phyloP scores from a whole-genome alignment of 768 basidiomycete genomes.

The Mycena amicta region DNA sequence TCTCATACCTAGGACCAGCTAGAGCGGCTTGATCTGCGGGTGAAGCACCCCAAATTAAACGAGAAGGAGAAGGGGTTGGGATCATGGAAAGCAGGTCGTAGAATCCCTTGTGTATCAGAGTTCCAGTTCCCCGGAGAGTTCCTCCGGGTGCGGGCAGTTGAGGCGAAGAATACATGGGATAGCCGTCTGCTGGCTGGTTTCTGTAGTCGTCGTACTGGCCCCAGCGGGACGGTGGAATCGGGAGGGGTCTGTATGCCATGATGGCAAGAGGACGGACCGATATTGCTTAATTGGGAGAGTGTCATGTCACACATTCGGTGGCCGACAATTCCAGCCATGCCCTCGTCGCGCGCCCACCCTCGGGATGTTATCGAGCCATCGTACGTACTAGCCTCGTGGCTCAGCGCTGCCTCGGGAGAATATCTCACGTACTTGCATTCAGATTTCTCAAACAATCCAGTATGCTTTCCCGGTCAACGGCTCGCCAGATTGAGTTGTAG shows the following conservation, averaged over 20 bases:
- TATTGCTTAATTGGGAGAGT: not conserved
- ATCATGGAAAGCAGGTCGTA: slow-evolving; percentile 83
- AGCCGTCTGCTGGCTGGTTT: slow-evolving; percentile 6
- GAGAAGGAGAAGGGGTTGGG: slow-evolving; percentile 69
- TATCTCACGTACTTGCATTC: no score
- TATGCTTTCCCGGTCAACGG: slow-evolving; percentile 10
- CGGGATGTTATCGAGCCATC: not conserved
- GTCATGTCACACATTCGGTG: not conserved
- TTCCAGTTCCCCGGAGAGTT: slow-evolving; percentile 45
- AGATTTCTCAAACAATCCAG: not conserved
- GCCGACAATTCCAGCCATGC: not conserved
- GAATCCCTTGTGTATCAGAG: slow-evolving; percentile 77
- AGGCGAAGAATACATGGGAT: slow-evolving; percentile 42
- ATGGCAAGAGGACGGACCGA: not conserved
- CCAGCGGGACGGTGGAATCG: slow-evolving; percentile 29
- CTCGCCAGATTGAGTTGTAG: slow-evolving; percentile 17
- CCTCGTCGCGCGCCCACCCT: not conserved
- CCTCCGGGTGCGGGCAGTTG: slow-evolving; percentile 62
- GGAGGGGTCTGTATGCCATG: slow-evolving; percentile 29
- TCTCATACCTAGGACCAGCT: slow-evolving; percentile 73
- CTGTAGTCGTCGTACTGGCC: slow-evolving; percentile 16
- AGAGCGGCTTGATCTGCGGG: slow-evolving; percentile 44
- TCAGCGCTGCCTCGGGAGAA: not conserved
- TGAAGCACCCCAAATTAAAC: slow-evolving; percentile 58
- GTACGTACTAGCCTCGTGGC: slow-evolving; percentile 1